These are phyloP conservation scores for Brassica rapa DNA, from an alignment of 345 rosid genomes.

Conservation along the genomic window DNA sequence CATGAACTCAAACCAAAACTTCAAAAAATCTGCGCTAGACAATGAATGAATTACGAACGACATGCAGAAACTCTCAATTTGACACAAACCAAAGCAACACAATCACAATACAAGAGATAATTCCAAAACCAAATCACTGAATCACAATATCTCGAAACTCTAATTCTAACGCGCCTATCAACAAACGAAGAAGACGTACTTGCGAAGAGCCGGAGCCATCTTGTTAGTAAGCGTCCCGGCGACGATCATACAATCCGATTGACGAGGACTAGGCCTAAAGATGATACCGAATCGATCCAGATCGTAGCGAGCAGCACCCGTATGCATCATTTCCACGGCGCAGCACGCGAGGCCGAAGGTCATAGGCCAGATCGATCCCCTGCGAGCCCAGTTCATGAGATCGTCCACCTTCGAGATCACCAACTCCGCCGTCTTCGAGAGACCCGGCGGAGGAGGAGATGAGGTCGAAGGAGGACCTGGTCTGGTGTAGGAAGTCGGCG, in stretches of 20 bases:
- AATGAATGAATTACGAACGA: too few species aligned
- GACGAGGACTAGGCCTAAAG: constrained; percentile 97
- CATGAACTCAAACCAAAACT: too few species aligned
- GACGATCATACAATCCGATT: constrained; percentile 97
- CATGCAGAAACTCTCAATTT: too few species aligned
- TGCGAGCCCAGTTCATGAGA: constrained; percentile 90
- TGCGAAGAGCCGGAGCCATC: constrained; percentile 99
- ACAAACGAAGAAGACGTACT: too few species aligned
- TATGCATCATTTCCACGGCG: constrained; percentile 99
- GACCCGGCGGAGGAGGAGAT: constrained; percentile 52
- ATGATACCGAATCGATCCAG: constrained; percentile 94
- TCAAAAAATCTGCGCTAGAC: too few species aligned
- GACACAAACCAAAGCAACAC: too few species aligned
- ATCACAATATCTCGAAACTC: too few species aligned
- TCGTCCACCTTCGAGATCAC: constrained; percentile 96
- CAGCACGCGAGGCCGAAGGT: constrained; percentile 98
- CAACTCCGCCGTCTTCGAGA: constrained; percentile 85
- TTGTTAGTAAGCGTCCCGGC: constrained; percentile 99
- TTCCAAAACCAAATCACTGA: too few species aligned
- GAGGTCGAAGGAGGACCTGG: constrained; percentile 58
- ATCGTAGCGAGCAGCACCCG: constrained; percentile 97
- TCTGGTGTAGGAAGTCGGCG: constrained; percentile 63
- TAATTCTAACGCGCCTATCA: too few species aligned
- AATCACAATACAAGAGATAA: too few species aligned
- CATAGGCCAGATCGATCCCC: constrained; percentile 99